Conservation (phyloP, 225 moss, liverwort and hornwort genomes). For the Sphagnum contortum region DNA sequence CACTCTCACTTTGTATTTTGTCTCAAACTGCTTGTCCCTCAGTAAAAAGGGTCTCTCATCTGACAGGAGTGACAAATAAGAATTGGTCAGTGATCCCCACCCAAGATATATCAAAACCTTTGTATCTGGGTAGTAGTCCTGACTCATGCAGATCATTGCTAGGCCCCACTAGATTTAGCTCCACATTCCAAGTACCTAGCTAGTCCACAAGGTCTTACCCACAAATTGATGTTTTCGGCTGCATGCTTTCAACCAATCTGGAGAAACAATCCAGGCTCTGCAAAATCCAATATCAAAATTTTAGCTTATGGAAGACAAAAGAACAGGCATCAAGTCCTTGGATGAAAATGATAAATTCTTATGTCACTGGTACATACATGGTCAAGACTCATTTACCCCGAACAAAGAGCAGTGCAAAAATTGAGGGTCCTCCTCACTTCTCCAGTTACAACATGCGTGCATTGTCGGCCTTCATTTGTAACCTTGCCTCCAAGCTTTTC, state of each 20-base stretch:
- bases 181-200: too few relatives aligned
- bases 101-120: too few relatives aligned
- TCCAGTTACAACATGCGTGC: conserved; percentile 70
- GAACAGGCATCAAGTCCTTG: too few relatives aligned
- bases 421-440: conserved; percentile 85
- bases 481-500: conserved; percentile 64
- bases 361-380: too few relatives aligned
- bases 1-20: conserved; percentile 54
- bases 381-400: conserved; percentile 40
- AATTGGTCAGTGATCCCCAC: too few relatives aligned
- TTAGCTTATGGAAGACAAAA: not conserved
- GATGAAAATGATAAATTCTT: too few relatives aligned
- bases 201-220: conserved; percentile 29
- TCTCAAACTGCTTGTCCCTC: conserved; percentile 60
- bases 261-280: conserved; percentile 80
- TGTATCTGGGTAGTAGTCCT: too few relatives aligned
- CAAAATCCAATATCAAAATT: not conserved
- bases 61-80: conserved; percentile 7
- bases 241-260: conserved; percentile 83
- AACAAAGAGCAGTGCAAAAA: conserved; percentile 80
- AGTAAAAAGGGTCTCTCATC: conserved; percentile 58
- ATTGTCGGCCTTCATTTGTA: conserved; percentile 55
- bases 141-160: too few relatives aligned
- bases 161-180: too few relatives aligned
- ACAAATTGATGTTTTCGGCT: conserved; percentile 53